phyloP scores from a whole-genome alignment of 2,329 filamentous ascomycete species.

The Penicillium concentricum region DNA sequence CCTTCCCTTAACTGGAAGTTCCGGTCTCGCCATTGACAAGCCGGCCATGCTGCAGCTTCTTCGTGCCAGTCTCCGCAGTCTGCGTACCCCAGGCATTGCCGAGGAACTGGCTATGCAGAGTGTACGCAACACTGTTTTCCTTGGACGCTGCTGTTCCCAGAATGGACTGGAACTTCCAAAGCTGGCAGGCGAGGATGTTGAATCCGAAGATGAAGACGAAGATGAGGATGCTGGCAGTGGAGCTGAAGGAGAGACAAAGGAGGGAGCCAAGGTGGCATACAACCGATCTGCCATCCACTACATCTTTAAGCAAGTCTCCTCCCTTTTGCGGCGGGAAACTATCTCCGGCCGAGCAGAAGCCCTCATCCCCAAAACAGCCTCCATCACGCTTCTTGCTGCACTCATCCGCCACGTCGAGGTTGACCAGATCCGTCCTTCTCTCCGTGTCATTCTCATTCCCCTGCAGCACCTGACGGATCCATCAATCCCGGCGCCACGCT shows the following conservation, averaged over 20 bases:
- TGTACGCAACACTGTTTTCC: conserved; percentile 77
- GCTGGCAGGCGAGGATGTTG: conserved; percentile 42
- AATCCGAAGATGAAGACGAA: conserved; percentile 39
- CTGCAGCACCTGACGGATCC: conserved; percentile 84
- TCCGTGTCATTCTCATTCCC: conserved; percentile 64
- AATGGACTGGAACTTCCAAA: conserved; percentile 52
- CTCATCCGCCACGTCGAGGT: conserved; percentile 63
- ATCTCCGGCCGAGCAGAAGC: conserved; percentile 60
- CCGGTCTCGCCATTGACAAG: conserved; percentile 66
- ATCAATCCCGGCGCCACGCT: conserved; percentile 68
- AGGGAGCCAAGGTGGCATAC: conserved; percentile 13
- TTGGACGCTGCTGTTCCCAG: conserved; percentile 64
- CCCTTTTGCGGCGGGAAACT: conserved; percentile 74
- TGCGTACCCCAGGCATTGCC: conserved; percentile 65
- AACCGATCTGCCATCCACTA: conserved; percentile 63
- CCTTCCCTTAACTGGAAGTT: conserved; percentile 65
- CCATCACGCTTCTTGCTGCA: conserved; percentile 71
- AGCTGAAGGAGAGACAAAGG: conserved; percentile 32
- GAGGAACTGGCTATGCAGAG: conserved; percentile 76
- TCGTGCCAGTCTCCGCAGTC: conserved; percentile 56
- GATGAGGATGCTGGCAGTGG: conserved; percentile 48
- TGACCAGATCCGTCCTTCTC: conserved; percentile 59
- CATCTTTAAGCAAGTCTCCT: conserved; percentile 74
- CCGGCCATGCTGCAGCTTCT: conserved; percentile 62
- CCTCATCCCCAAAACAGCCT: conserved; percentile 71